Percentiles rank a stretch among this genome's conserved stretches.
Evolutionary conservation across 768 basidiomycete genomes (phyloP).

Genomic region (Russula sp.): DNA sequence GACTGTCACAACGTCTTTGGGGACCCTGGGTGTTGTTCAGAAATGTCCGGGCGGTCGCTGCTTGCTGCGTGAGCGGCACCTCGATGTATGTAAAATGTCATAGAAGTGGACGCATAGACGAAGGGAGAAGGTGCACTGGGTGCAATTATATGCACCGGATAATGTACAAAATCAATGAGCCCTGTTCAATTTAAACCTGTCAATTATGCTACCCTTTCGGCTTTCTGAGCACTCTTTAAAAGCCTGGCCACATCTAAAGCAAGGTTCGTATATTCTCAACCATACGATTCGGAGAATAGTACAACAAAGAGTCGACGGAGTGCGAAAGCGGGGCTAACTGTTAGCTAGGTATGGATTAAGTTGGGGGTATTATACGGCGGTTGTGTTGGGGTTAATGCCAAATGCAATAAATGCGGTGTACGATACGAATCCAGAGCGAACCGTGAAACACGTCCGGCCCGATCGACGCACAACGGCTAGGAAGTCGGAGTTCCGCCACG

Average conservation of each 20-base stretch:
- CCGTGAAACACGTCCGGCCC: not conserved
- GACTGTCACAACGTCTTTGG: too few relatives aligned
- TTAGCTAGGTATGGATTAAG: not conserved
- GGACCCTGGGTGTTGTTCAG: constrained; percentile 11
- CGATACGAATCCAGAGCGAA: not conserved
- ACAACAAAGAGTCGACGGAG: not conserved
- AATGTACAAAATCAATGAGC: not conserved
- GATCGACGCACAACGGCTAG: not conserved
- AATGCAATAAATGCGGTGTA: not conserved
- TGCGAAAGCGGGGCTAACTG: not conserved
- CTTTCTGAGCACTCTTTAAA: not conserved
- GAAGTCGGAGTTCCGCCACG: not conserved
- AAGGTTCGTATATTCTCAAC: not conserved
- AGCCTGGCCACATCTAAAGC: not conserved
- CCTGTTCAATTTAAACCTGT: not conserved
- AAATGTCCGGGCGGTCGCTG: constrained; percentile 55
- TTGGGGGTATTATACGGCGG: constrained; percentile 5
- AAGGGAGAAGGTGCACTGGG: not conserved
- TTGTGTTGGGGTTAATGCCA: not conserved
- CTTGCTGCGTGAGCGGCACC: constrained; percentile 28
- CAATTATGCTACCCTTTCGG: not conserved
- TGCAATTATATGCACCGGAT: not conserved
- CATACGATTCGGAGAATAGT: not conserved
- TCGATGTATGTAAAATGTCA: not conserved
- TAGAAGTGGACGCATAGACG: not conserved